A percentile compares a stretch with the other conserved stretches of the same genome.
Conservation (phyloP, 2,329 filamentous ascomycete species). For the Talaromyces albobiverticillius region DNA sequence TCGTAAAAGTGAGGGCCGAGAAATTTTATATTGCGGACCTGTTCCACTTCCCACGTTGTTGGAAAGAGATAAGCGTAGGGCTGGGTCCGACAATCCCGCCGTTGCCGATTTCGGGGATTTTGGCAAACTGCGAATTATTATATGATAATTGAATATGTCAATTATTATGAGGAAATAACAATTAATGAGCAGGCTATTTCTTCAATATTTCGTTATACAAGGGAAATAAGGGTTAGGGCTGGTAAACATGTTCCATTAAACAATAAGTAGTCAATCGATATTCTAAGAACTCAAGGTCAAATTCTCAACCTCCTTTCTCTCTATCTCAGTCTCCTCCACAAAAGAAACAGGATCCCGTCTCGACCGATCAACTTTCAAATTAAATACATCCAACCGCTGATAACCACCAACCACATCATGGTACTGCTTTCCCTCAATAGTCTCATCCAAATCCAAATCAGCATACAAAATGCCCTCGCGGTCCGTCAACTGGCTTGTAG, state of each 20-base stretch:
- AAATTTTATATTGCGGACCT: background rate
- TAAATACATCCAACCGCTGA: constrained; percentile 55
- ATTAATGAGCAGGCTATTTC: too few relatives aligned
- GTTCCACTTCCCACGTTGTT: background rate
- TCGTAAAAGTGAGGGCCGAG: background rate
- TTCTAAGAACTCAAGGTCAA: too few relatives aligned
- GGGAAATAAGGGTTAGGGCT: too few relatives aligned
- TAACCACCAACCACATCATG: constrained; percentile 58
- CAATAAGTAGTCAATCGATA: too few relatives aligned
- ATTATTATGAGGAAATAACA: too few relatives aligned
- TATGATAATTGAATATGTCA: background rate
- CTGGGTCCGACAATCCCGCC: background rate
- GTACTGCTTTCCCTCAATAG: constrained; percentile 57
- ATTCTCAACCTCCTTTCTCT: background rate
- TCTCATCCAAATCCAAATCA: constrained; percentile 49
- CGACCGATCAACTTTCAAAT: constrained; percentile 47
- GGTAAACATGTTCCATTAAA: too few relatives aligned
- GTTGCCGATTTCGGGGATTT: background rate
- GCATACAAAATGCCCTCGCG: constrained; percentile 53
- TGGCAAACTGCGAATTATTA: too few relatives aligned
- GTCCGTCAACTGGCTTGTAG: constrained; percentile 35
- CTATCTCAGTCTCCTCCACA: background rate
- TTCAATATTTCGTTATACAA: too few relatives aligned
- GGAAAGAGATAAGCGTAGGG: background rate
- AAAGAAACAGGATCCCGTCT: constrained; percentile 35